Percentiles rank a stretch among this genome's conserved stretches.
Conservation (phyloP, 2,329 filamentous ascomycete genomes). For the Fusarium verticillioides region DNA sequence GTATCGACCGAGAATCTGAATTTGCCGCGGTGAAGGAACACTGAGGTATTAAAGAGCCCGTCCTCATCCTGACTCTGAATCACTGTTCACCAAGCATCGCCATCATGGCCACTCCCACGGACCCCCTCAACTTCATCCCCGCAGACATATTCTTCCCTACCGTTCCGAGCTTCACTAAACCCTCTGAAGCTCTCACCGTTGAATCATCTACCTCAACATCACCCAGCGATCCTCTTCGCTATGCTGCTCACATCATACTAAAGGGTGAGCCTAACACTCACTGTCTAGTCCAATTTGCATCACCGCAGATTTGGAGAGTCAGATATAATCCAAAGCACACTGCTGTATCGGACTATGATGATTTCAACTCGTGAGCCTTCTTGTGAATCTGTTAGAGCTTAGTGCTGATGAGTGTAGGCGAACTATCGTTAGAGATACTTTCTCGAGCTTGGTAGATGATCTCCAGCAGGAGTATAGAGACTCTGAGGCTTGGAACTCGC, state of each 20-base stretch:
- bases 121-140: slow-evolving; percentile 2
- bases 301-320: background rate
- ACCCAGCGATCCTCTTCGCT: background rate
- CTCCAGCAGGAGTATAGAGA: background rate
- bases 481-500: background rate
- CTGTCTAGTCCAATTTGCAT: background rate
- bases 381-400: rapidly evolving
- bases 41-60: background rate
- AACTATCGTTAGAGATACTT: background rate
- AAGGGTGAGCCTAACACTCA: background rate
- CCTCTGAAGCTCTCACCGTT: background rate
- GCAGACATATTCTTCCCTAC: background rate
- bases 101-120: background rate
- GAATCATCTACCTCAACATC: background rate
- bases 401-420: background rate
- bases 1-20: no score
- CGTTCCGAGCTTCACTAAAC: background rate
- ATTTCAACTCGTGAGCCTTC: background rate
- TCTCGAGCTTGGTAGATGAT: background rate
- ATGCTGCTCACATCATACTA: background rate
- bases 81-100: background rate
- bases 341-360: background rate
- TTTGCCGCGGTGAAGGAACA: no score
- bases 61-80: no score
- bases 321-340: background rate